phyloP scores from a whole-genome alignment of 768 basidiomycete species.

The Mrakia blollopis region DNA sequence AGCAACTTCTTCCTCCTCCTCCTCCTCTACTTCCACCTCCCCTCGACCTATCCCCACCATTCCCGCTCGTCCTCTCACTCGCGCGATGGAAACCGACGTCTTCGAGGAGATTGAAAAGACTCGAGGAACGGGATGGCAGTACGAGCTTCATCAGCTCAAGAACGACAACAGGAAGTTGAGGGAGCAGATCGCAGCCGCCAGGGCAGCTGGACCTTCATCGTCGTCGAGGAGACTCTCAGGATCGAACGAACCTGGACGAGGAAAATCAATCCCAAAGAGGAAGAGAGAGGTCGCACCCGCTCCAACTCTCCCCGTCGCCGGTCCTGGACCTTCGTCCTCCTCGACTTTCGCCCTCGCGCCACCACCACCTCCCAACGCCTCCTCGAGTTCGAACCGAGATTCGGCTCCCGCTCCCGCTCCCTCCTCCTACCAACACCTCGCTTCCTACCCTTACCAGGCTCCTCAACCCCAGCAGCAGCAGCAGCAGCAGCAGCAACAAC shows the following conservation, averaged over 20 bases:
- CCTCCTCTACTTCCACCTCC: not conserved
- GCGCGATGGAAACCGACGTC: slow-evolving; percentile 46
- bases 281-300: not conserved
- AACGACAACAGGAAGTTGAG: slow-evolving; percentile 61
- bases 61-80: slow-evolving; percentile 32
- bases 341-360: not conserved
- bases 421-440: not conserved
- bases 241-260: not conserved
- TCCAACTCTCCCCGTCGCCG: not conserved
- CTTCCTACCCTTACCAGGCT: slow-evolving; percentile 1
- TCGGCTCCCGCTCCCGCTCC: not conserved
- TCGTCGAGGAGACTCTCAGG: not conserved
- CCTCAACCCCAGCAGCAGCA: not conserved
- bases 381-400: not conserved
- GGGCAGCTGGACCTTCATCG: not conserved
- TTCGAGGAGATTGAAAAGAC: slow-evolving; percentile 67
- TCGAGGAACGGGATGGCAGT: slow-evolving; percentile 82
- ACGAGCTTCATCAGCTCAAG: slow-evolving; percentile 77
- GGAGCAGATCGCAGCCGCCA: slow-evolving; percentile 52
- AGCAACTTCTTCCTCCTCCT: not conserved
- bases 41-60: not conserved
- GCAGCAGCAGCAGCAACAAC: not conserved
- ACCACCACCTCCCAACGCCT: not conserved
- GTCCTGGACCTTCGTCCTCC: not conserved
- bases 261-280: not conserved